Percentiles rank a stretch among this genome's conserved stretches.
Conservation (phyloP, 1,139 yeast species). For the Sugiyamaella xylanicola region DNA sequence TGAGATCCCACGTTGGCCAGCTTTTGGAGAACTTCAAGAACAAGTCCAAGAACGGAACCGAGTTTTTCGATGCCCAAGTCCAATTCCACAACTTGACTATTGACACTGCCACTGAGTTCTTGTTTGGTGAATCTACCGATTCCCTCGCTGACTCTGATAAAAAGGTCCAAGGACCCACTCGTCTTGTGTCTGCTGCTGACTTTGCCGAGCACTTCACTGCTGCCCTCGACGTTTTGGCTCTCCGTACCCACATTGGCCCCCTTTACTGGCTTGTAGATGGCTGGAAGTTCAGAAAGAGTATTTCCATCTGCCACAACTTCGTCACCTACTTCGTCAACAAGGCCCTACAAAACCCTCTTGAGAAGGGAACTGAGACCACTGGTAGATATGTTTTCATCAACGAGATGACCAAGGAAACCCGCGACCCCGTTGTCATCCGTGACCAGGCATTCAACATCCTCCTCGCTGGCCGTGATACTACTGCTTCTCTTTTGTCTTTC, state of each 20-base stretch:
- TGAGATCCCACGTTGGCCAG: constrained; percentile 52
- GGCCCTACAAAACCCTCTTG: constrained; percentile 34
- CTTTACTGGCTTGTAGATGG: constrained; percentile 45
- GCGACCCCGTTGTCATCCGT: constrained; percentile 50
- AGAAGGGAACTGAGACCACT: constrained; percentile 26
- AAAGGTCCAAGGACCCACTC: constrained; percentile 29
- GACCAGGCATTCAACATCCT: constrained; percentile 55
- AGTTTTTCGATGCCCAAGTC: constrained; percentile 51
- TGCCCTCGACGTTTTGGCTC: constrained; percentile 40
- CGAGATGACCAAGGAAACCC: constrained; percentile 53
- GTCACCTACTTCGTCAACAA: constrained; percentile 39
- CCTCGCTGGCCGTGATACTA: constrained; percentile 57
- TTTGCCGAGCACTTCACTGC: constrained; percentile 53
- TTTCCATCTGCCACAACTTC: constrained; percentile 35
- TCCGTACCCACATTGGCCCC: constrained; percentile 27
- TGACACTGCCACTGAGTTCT: constrained; percentile 61
- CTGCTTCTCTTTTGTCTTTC: constrained; percentile 53
- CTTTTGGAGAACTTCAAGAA: constrained; percentile 36
- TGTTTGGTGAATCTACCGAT: constrained; percentile 55
- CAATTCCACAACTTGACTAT: constrained; percentile 55
- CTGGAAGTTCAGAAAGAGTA: constrained; percentile 41
- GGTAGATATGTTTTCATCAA: constrained; percentile 39
- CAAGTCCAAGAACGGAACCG: constrained; percentile 35
- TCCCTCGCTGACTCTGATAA: constrained; percentile 28
- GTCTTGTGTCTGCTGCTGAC: constrained; percentile 34